A percentile compares a stretch with the other conserved stretches of the same genome.
Evolutionary conservation across 2,329 filamentous ascomycete genomes (phyloP).

Genomic region (Cercospora sesami): DNA sequence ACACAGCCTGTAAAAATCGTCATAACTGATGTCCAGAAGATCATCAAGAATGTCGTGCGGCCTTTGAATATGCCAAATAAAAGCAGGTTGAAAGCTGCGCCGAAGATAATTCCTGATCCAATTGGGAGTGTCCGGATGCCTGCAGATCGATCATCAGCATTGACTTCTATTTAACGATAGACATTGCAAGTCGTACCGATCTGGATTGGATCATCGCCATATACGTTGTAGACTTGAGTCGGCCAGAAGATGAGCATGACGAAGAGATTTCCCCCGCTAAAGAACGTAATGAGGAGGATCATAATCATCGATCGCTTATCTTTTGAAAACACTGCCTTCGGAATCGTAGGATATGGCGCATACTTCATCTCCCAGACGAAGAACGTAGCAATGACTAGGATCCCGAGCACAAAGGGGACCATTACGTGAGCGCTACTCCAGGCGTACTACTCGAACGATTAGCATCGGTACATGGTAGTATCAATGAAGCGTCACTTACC

Average conservation of each 20-base stretch:
- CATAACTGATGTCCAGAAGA: conserved; percentile 62
- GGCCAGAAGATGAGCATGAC: conserved; percentile 60
- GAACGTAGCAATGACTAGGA: conserved; percentile 37
- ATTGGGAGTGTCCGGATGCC: conserved; percentile 61
- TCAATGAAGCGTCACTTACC: conserved; percentile 9
- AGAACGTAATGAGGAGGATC: conserved; percentile 45
- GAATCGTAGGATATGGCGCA: conserved; percentile 40
- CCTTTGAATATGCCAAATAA: conserved; percentile 60
- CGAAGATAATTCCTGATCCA: conserved; percentile 62
- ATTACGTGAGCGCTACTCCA: conserved; percentile 39
- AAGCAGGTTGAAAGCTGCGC: conserved; percentile 60
- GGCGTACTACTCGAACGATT: conserved; percentile 30
- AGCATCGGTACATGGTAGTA: background rate
- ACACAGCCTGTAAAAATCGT: conserved; percentile 55
- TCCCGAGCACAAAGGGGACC: conserved; percentile 38
- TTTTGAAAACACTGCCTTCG: conserved; percentile 33
- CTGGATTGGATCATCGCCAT: conserved; percentile 59
- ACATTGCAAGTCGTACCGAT: conserved; percentile 50
- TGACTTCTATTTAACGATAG: background rate
- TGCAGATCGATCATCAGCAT: background rate
- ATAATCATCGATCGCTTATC: conserved; percentile 40
- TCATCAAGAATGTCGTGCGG: conserved; percentile 61
- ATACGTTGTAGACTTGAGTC: conserved; percentile 64
- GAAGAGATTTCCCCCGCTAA: conserved; percentile 45
- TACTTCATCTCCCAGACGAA: conserved; percentile 37